phyloP scores from a whole-genome alignment of 2,329 filamentous ascomycete species.

The Sphaerostilbella broomeana region DNA sequence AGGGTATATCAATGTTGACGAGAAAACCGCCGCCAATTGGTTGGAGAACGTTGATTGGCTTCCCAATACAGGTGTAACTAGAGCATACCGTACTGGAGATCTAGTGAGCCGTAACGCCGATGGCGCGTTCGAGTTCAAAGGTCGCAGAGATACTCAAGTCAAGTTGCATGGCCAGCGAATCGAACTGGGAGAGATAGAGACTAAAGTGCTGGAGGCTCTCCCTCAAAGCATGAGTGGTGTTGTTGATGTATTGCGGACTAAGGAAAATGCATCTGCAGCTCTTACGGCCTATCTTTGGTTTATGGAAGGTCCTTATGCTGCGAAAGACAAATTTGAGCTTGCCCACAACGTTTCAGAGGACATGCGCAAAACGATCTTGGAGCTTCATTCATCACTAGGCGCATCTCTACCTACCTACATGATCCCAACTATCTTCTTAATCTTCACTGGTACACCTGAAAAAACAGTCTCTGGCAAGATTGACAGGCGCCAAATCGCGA shows the following conservation, averaged over 20 bases:
- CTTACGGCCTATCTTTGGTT: slow-evolving; percentile 1
- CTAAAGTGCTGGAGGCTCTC: background rate
- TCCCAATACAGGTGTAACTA: background rate
- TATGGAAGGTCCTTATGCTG: background rate
- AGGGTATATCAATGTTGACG: slow-evolving; percentile 12
- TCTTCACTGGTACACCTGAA: slow-evolving; percentile 14
- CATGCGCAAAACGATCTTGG: slow-evolving; percentile 5
- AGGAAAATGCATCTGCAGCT: background rate
- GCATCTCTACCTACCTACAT: slow-evolving; percentile 15
- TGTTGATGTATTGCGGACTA: slow-evolving; percentile 4
- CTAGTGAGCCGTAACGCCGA: slow-evolving; percentile 2
- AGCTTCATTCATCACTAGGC: slow-evolving; percentile 8
- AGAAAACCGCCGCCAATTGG: slow-evolving; percentile 7
- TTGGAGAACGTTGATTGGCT: slow-evolving; percentile 7
- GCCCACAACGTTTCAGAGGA: slow-evolving; percentile 3
- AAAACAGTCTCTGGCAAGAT: slow-evolving; percentile 17
- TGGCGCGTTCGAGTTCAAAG: slow-evolving; percentile 8
- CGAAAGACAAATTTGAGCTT: slow-evolving; percentile 2
- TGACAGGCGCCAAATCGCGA: slow-evolving; percentile 5
- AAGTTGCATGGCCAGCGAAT: slow-evolving; percentile 8
- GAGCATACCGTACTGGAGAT: slow-evolving; percentile 9
- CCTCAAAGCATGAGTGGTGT: background rate
- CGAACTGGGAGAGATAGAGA: slow-evolving; percentile 12
- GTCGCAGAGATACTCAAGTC: slow-evolving; percentile 8
- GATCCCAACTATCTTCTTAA: slow-evolving; percentile 16